Conservation (phyloP, 1,284 basidiomycete genomes). For the Macrocystidia cucumis region DNA sequence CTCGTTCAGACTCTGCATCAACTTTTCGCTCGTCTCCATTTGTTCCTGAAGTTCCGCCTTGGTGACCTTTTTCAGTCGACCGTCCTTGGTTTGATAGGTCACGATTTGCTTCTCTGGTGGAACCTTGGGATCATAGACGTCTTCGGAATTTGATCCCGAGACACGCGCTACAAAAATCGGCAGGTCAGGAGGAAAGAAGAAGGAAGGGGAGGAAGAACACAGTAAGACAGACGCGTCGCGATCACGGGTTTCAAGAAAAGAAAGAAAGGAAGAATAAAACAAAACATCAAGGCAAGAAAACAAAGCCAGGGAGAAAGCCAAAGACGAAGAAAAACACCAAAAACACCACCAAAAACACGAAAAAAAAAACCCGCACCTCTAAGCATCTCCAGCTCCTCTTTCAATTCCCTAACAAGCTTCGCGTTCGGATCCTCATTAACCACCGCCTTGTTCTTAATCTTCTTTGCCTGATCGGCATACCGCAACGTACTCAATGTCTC, state of each 20-base stretch:
- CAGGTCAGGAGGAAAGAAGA: slow-evolving; percentile 9
- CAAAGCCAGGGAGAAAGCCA: no score
- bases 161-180: slow-evolving; percentile 52
- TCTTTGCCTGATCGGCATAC: slow-evolving; percentile 98
- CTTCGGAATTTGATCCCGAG: slow-evolving; percentile 57
- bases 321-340: no score
- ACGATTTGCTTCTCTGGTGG: slow-evolving; percentile 96
- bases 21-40: slow-evolving; percentile 92
- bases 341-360: no score
- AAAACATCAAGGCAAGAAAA: no score
- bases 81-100: slow-evolving; percentile 89
- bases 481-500: slow-evolving; percentile 93
- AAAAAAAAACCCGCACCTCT: slow-evolving; percentile 66
- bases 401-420: slow-evolving; percentile 95
- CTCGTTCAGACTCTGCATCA: slow-evolving; percentile 94
- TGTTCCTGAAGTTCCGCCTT: slow-evolving; percentile 97
- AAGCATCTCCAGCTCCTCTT: slow-evolving; percentile 92
- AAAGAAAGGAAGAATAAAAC: no score
- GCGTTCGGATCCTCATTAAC: slow-evolving; percentile 99
- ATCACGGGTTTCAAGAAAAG: no score
- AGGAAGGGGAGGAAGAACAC: slow-evolving; percentile 2
- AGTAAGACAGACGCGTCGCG: no score
- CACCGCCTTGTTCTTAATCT: slow-evolving; percentile 99
- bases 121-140: slow-evolving; percentile 80
- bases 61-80: slow-evolving; percentile 90